phyloP scores from a whole-genome alignment of 495 filamentous ascomycete species.

The Thermothielavioides terrestris region DNA sequence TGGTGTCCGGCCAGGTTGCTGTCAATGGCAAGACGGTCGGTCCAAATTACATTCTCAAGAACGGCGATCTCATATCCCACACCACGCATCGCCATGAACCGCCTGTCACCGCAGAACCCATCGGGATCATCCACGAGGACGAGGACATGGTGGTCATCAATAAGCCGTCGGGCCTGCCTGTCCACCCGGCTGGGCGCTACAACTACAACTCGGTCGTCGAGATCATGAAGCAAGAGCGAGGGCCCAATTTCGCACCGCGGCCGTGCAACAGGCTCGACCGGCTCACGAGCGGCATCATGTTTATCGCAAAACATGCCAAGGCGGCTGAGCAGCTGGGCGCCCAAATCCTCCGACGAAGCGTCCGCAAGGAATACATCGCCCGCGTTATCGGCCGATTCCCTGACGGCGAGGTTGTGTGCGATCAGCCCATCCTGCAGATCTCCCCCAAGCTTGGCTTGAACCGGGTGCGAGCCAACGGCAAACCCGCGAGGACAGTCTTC shows the following conservation, averaged over 20 bases:
- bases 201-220: constrained; percentile 90
- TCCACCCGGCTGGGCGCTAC: constrained; percentile 91
- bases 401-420: constrained; percentile 71
- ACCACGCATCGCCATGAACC: constrained; percentile 95
- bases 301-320: constrained; percentile 75
- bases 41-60: constrained; percentile 37
- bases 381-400: constrained; percentile 88
- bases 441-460: constrained; percentile 94
- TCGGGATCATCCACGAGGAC: constrained; percentile 81
- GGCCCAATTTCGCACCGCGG: constrained; percentile 59
- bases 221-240: constrained; percentile 76
- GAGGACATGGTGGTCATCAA: constrained; percentile 89
- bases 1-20: constrained; percentile 62
- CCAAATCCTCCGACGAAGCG: constrained; percentile 63
- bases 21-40: constrained; percentile 60
- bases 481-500: constrained; percentile 83
- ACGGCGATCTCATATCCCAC: constrained; percentile 76
- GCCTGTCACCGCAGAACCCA: constrained; percentile 69
- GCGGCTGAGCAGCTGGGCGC: constrained; percentile 66
- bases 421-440: constrained; percentile 87
- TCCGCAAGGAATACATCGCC: constrained; percentile 91
- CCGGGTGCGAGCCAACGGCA: constrained; percentile 84
- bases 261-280: constrained; percentile 91
- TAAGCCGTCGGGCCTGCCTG: constrained; percentile 89
- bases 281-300: constrained; percentile 94